Conservation (phyloP, 2,329 filamentous ascomycete genomes). For the Penicillium sp. region DNA sequence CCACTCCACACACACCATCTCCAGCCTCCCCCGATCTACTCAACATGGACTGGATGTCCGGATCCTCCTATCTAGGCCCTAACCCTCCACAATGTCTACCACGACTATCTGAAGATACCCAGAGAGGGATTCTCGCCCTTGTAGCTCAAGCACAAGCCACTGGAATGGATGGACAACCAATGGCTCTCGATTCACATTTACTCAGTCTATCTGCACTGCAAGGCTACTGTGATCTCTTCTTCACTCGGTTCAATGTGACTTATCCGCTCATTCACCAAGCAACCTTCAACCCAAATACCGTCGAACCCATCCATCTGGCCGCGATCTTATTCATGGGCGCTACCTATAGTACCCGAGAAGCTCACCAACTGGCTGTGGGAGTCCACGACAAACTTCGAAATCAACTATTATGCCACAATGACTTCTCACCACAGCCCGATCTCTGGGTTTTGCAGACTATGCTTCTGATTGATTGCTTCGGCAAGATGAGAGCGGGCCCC, state of each 20-base stretch:
- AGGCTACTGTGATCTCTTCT: conserved; percentile 59
- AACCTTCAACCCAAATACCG: conserved; percentile 53
- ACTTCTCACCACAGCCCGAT: conserved; percentile 58
- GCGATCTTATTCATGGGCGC: conserved; percentile 60
- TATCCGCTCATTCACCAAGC: conserved; percentile 60
- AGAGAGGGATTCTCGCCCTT: conserved; percentile 48
- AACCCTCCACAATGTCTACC: conserved; percentile 17
- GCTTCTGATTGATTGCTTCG: conserved; percentile 62
- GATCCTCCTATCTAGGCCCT: conserved; percentile 9
- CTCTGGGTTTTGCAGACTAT: conserved; percentile 63
- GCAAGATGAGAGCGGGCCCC: conserved; percentile 61
- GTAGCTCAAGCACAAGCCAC: conserved; percentile 51
- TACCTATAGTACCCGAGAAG: conserved; percentile 58
- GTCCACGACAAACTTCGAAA: conserved; percentile 61
- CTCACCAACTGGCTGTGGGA: conserved; percentile 60
- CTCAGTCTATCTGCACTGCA: conserved; percentile 54
- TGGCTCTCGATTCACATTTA: conserved; percentile 52
- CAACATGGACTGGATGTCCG: conserved; percentile 31
- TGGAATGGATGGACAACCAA: conserved; percentile 48
- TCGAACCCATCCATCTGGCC: conserved; percentile 54
- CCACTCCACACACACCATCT: neutral
- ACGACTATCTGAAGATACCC: conserved; percentile 32
- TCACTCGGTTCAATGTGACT: conserved; percentile 58
- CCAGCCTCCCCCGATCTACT: conserved; percentile 8
- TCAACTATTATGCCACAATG: conserved; percentile 57